These are phyloP conservation scores for Cryphonectria nitschkei DNA, from an alignment of 2,329 filamentous ascomycete species.

Conservation along the genomic window DNA sequence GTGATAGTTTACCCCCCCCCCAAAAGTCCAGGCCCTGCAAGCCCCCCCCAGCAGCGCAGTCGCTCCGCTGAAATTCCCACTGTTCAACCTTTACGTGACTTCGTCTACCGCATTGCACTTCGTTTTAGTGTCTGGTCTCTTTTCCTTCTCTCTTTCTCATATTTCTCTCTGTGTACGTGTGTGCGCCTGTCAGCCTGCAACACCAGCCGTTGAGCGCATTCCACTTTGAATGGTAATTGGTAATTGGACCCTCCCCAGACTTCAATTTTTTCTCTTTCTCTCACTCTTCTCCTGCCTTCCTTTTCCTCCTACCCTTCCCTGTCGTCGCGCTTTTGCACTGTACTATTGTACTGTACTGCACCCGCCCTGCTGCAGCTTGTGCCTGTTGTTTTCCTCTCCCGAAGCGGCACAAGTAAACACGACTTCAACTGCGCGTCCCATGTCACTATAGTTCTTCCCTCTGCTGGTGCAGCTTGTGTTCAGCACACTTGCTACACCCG, in stretches of 20 bases:
- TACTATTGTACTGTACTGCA: conserved; percentile 1
- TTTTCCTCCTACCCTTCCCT: neutral
- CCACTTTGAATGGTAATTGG: neutral
- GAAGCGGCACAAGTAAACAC: neutral
- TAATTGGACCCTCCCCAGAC: neutral
- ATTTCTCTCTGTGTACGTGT: neutral
- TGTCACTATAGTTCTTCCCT: neutral
- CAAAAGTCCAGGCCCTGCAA: neutral
- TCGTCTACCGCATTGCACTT: neutral
- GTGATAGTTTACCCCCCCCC: neutral
- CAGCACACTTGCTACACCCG: neutral
- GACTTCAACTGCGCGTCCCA: neutral
- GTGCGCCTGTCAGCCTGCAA: neutral
- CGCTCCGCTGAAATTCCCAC: conserved; percentile 7
- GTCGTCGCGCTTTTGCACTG: neutral
- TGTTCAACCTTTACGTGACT: neutral
- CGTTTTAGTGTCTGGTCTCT: neutral
- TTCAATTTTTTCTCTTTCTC: neutral
- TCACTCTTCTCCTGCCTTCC: neutral
- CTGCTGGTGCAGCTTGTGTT: neutral
- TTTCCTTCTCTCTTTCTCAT: neutral
- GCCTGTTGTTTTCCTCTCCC: neutral
- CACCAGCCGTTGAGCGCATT: neutral
- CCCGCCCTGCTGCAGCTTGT: neutral
- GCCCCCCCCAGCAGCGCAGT: neutral